Conservation (phyloP, 2,329 filamentous ascomycete genomes). For the Plectosphaerella sp. region DNA sequence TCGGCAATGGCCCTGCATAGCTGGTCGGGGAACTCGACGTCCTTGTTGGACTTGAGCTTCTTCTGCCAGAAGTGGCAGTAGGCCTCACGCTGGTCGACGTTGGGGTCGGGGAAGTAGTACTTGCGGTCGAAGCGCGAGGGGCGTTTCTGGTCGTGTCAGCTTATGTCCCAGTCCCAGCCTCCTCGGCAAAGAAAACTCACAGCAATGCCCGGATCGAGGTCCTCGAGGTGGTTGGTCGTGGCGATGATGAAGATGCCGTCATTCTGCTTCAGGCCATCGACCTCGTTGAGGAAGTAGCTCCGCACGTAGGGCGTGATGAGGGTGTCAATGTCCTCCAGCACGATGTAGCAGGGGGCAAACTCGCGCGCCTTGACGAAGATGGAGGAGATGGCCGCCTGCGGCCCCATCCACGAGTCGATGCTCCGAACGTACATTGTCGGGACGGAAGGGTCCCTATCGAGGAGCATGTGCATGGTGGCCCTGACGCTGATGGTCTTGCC, state of each 20-base stretch:
- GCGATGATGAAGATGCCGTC: conserved; percentile 68
- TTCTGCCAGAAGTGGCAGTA: conserved; percentile 62
- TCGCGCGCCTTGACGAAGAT: conserved; percentile 58
- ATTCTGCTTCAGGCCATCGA: conserved; percentile 65
- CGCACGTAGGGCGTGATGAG: conserved; percentile 56
- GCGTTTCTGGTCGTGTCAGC: conserved; percentile 40
- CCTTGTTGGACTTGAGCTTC: conserved; percentile 50
- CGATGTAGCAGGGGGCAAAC: conserved; percentile 63
- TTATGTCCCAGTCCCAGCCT: neutral
- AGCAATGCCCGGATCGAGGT: conserved; percentile 61
- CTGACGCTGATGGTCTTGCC: conserved; percentile 70
- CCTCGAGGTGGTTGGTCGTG: conserved; percentile 62
- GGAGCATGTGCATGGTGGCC: conserved; percentile 63
- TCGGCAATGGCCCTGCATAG: conserved; percentile 55
- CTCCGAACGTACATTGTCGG: conserved; percentile 60
- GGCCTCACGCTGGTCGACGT: conserved; percentile 45
- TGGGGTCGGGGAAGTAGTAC: conserved; percentile 58
- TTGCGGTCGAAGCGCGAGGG: conserved; percentile 65
- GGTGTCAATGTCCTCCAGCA: conserved; percentile 69
- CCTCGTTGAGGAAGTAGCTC: conserved; percentile 69
- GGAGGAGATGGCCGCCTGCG: conserved; percentile 46
- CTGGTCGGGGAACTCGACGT: conserved; percentile 55
- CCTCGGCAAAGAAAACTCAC: conserved; percentile 21
- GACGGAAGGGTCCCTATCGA: conserved; percentile 44
- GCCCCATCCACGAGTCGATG: conserved; percentile 43